These are phyloP conservation scores for Ilyonectria mors-panacis DNA, from an alignment of 2,329 filamentous ascomycete genomes.

Conservation along the genomic window DNA sequence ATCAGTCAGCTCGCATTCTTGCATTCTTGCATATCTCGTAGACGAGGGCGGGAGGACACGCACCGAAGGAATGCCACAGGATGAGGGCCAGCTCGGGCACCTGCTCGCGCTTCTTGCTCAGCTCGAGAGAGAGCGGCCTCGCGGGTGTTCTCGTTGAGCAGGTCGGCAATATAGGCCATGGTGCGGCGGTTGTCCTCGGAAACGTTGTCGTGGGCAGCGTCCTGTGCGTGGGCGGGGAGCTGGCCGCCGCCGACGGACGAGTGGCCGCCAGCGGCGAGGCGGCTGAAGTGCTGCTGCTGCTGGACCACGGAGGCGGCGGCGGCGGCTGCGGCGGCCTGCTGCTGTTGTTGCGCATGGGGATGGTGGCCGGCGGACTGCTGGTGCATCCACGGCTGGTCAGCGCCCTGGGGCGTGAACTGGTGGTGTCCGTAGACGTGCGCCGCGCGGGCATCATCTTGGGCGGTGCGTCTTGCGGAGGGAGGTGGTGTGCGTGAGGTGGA, in stretches of 20 bases:
- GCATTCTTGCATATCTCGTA: conserved; percentile 1
- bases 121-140: conserved; percentile 93
- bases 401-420: conserved; percentile 72
- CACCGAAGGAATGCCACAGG: conserved; percentile 98
- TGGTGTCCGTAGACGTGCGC: conserved; percentile 78
- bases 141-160: conserved; percentile 88
- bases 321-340: conserved; percentile 56
- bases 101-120: conserved; percentile 99
- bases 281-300: conserved; percentile 78
- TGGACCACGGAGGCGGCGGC: conserved; percentile 67
- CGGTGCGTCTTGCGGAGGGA: conserved; percentile 35
- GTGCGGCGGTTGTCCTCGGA: conserved; percentile 94
- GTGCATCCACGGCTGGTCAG: conserved; percentile 77
- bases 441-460: conserved; percentile 72
- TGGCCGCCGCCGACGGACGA: conserved; percentile 62
- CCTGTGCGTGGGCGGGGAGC: conserved; percentile 66
- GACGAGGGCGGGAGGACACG: conserved; percentile 49
- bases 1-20: conserved; percentile 34
- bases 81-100: conserved; percentile 97
- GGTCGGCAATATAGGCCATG: conserved; percentile 92
- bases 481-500: conserved; percentile 6
- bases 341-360: conserved; percentile 72
- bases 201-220: conserved; percentile 75
- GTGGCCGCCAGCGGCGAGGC: conserved; percentile 75
- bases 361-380: conserved; percentile 71